Base-by-base conservation (phyloP, 805 yeast species). In the Zygoascus tannicola region DNA sequence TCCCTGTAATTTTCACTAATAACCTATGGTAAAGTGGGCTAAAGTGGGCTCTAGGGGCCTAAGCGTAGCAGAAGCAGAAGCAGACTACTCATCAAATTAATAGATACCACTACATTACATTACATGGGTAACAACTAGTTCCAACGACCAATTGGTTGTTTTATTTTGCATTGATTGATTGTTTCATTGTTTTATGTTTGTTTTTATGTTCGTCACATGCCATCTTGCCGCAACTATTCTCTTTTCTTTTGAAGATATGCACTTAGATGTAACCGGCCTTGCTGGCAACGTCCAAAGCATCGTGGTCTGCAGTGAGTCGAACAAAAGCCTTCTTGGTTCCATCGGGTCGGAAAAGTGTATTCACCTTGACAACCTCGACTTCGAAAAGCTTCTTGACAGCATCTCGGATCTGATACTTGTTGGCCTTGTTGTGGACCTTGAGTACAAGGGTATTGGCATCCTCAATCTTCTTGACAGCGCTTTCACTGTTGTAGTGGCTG, bases 281-380 rank as follows among this genome's bases (percentile, higher is more conserved):
- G 95, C 88, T 88, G 71, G 98, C 98, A 73, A 92, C 87, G 73
- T 92, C 98, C 70, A 92, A 84, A 73, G 97, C 97, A 76, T 92
- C 98, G 80, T 81, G 84, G 75, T 92, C 98, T 70, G 95, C 90
- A 68, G 97, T 86, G 71, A 92, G 84, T 79, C 94, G 86, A 70
- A 92, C 90, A 81, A 83, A 92, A 69, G 98, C 98, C 82, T 92
- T 92, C 86, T 92, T 92, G 78, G 97, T 84, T 74, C 98, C 98
- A 74, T 92, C 88, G 71, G 98, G 97, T 78, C 95, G 86, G 67
- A 92, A 75, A 71, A 92, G 79, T 62, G 98, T 92, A 90, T 92
- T 88, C 68, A 92, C 87, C 74, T 85, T 77, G 65, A 73, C 75
- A 61, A 84, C 92, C 59, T 92, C 97, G 66, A 90, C 97, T 68